Base-by-base conservation (phyloP, 495 filamentous ascomycete genomes). In the Podospora conica region DNA sequence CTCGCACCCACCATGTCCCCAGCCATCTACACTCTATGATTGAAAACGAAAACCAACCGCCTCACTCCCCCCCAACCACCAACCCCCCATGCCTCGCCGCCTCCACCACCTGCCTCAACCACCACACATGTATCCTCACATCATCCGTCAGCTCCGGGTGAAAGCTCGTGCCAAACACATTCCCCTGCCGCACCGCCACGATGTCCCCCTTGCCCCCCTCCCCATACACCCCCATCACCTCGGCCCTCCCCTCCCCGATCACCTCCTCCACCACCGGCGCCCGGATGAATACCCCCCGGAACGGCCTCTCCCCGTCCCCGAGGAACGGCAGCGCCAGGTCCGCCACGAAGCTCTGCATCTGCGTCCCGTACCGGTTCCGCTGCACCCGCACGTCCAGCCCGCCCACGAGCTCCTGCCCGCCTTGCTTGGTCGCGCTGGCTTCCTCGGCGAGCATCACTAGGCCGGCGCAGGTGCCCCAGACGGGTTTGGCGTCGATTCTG, bases 391-490 rank as follows among this genome's bases (percentile, higher is more conserved):
- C 93, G 72, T 93, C 90, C 25, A 98, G 82, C 11, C 95, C 95
- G 1, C 95, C 95, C 55, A 98, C 91, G 22, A 98, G 85, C 59
- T 97, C 92, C 72, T 98, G 95, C 0, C 95, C 95, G 55, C 92
- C 93, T 65, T 89, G 86, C 74, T 96, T 98, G 3, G 91, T 93
- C 24, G 87, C 84, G 73, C 93, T 94, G 23, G 95, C 96, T 55
- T 89, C 86, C 74, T 96, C 92, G 12, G 92, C 88, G 56, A 98
- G 89, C 48, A 98, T 79, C 68, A 98, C 97, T 64, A 98, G 83
- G 6, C 95, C 95, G 23, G 95, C 95, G 75, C 95, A 98, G 24
- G 95, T 98, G 12, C 95, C 95, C 95, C 95, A 98, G 20, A 89
- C 90, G 21, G 96, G 93, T 74, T 91, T 93, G 70, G 88, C 85